Evolutionary conservation across 2,329 filamentous ascomycete genomes (phyloP).

Genomic region (Lithohypha guttulata): DNA sequence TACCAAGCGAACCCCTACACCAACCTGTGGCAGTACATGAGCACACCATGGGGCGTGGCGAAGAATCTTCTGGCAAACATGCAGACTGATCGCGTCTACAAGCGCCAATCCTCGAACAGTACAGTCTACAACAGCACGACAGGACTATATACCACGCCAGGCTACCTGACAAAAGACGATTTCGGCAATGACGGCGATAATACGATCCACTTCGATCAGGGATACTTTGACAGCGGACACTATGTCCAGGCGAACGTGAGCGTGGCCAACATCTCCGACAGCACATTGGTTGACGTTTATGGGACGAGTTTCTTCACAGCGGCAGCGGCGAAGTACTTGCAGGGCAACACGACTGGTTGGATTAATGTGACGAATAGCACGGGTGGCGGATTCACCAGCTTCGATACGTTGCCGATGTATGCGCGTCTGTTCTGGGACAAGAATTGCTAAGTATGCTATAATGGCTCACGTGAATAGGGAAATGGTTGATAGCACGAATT

Average conservation of each 20-base stretch:
- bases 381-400: constrained; percentile 16
- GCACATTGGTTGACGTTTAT: constrained; percentile 17
- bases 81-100: constrained; percentile 24
- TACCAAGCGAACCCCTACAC: constrained; percentile 23
- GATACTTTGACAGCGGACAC: constrained; percentile 21
- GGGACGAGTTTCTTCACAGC: constrained; percentile 17
- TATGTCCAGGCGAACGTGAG: constrained; percentile 27
- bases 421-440: constrained; percentile 16
- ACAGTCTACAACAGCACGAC: constrained; percentile 11
- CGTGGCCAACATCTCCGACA: constrained; percentile 9
- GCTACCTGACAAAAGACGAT: constrained; percentile 27
- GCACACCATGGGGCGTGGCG: constrained; percentile 25
- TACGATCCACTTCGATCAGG: constrained; percentile 24
- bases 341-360: constrained; percentile 18
- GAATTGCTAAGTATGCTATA: constrained; percentile 11
- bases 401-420: constrained; percentile 16
- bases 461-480: not conserved
- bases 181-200: constrained; percentile 28
- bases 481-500: too few species aligned
- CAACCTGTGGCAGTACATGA: constrained; percentile 25
- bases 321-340: constrained; percentile 15
- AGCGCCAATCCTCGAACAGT: constrained; percentile 15
- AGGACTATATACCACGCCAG: constrained; percentile 17
- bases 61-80: constrained; percentile 24
- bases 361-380: constrained; percentile 9